Base-by-base conservation (phyloP, 352 stramenopile species). In the Pythium utonaiense region DNA sequence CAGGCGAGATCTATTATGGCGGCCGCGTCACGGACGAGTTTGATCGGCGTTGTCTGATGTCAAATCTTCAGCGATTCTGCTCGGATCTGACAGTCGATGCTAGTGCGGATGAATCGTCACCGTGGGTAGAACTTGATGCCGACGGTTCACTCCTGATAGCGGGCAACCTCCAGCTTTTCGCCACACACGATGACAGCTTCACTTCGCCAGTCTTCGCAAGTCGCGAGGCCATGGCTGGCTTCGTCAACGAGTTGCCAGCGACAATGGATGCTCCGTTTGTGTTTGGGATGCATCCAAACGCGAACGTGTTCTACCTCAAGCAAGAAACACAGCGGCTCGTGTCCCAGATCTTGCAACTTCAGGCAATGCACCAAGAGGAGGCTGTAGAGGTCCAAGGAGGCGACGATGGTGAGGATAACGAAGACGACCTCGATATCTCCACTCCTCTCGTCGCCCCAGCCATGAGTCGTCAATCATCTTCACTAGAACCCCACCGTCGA, bases 211-310 rank as follows among this genome's bases (percentile, higher is more conserved):
- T 69, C 27, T 90, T 90, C 24, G 17, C 55, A 6, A 64, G 21
- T 28, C 59, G 69, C 30, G 53, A 63, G 3, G 67, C 71, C 5
- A 90, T 90, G 78, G 19, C 51, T 1, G 54, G 41, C 1, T 84
- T 89, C 50, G 66, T 92, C 8, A 73, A 93, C 16, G 38, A 9
- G 0, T 28, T 93, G 17, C 66, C 80, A 1, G 28, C 69, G 6
- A 41, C 28, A 7, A 64, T 87, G 53, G 78, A 90, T 19, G 73
- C 66, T 1, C 81, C 83, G 19, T 77, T 86, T n/a, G 69, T 91
- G 17, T 91, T 94, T 70, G 83, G 83, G 0, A 89, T 94, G 75
- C 83, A 94, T 57, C 74, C 80, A 27, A 94, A 94, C 16, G 85
- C 83, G 1, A 83, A 92, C 31, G 68, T 91, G 27, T 80, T 83